phyloP scores from a whole-genome alignment of 164 flowering plant species.

The Warburgia ugandensis region DNA sequence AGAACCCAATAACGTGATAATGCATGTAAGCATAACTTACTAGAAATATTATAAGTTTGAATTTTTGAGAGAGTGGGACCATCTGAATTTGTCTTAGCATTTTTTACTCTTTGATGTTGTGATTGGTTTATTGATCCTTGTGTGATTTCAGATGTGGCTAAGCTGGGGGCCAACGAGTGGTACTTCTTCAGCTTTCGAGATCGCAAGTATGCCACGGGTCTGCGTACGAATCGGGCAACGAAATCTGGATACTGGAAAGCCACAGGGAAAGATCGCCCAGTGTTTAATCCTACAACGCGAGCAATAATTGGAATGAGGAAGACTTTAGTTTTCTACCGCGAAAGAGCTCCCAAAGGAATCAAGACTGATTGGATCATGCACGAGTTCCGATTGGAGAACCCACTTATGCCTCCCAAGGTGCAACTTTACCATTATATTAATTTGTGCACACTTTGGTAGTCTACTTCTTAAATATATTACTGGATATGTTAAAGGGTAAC shows the following conservation, averaged over 20 bases:
- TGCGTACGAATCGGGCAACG: conserved; percentile 68
- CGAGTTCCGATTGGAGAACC: conserved; percentile 72
- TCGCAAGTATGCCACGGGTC: conserved; percentile 74
- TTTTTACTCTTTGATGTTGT: background rate
- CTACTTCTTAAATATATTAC: background rate
- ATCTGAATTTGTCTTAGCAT: too few species aligned
- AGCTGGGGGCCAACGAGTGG: conserved; percentile 79
- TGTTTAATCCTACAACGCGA: conserved; percentile 37
- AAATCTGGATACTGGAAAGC: conserved; percentile 85
- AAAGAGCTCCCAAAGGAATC: conserved; percentile 76
- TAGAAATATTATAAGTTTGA: too few species aligned
- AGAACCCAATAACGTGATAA: too few species aligned
- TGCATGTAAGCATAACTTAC: too few species aligned
- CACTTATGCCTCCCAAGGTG: conserved; percentile 66
- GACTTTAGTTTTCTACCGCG: conserved; percentile 68
- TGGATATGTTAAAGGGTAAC: too few species aligned
- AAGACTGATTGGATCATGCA: conserved; percentile 92
- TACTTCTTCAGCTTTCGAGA: conserved; percentile 90
- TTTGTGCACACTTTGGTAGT: background rate
- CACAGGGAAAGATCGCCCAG: conserved; percentile 72
- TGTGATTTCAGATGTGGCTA: conserved; percentile 59
- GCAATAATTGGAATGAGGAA: conserved; percentile 71
- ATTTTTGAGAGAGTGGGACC: too few species aligned
- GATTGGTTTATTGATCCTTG: background rate
- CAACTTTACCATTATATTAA: background rate